Evolutionary conservation across 768 basidiomycete species (phyloP).

Genomic region (Kwoniella sp.): DNA sequence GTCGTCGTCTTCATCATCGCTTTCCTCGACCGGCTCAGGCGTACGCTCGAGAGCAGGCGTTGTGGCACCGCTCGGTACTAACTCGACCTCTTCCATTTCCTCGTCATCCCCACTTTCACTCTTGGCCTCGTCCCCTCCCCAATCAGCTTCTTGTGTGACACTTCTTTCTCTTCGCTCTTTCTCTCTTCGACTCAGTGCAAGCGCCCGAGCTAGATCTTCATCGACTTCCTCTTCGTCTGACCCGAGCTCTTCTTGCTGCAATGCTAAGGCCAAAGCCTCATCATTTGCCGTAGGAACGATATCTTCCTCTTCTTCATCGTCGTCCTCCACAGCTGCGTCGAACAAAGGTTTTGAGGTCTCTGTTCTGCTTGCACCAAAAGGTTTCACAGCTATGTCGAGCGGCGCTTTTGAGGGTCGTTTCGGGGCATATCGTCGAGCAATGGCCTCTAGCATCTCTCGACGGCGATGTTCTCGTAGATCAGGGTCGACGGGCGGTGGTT

Average conservation of each 20-base stretch:
- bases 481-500: slow-evolving; percentile 29
- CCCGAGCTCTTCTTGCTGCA: slow-evolving; percentile 58
- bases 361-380: slow-evolving; percentile 38
- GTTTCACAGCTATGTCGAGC: slow-evolving; percentile 41
- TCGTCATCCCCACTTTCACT: slow-evolving; percentile 17
- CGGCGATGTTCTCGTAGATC: slow-evolving; percentile 48
- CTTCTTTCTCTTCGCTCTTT: slow-evolving; percentile 20
- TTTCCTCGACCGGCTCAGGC: slow-evolving; percentile 5
- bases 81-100: slow-evolving; percentile 47
- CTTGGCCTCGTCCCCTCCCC: slow-evolving; percentile 2
- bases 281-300: slow-evolving; percentile 45
- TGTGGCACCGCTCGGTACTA: slow-evolving; percentile 33
- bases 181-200: slow-evolving; percentile 42
- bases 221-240: slow-evolving; percentile 78
- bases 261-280: slow-evolving; percentile 45
- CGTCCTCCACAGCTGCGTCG: slow-evolving; percentile 29
- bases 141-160: slow-evolving; percentile 15
- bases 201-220: slow-evolving; percentile 63
- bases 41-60: slow-evolving; percentile 23
- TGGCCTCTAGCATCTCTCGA: slow-evolving; percentile 51
- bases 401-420: slow-evolving; percentile 28
- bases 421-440: slow-evolving; percentile 47
- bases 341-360: slow-evolving; percentile 37
- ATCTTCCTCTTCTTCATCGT: slow-evolving; percentile 21
- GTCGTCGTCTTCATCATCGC: slow-evolving; percentile 38